These are phyloP conservation scores for Escovopsis sp. DNA, from an alignment of 2,329 filamentous ascomycete species.

Conservation along the genomic window DNA sequence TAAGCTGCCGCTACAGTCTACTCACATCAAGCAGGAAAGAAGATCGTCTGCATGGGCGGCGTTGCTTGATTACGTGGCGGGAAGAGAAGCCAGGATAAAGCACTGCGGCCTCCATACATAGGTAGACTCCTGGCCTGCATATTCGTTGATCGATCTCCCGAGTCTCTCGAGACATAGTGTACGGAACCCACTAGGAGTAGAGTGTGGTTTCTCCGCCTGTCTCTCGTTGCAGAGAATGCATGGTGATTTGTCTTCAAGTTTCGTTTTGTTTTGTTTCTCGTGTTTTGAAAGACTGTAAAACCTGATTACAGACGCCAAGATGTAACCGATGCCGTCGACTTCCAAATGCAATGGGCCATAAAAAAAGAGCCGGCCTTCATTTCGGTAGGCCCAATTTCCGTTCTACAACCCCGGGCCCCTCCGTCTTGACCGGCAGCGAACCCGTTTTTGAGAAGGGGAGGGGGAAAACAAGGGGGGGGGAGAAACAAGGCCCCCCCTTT, in stretches of 20 bases:
- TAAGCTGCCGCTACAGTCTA: too few species aligned
- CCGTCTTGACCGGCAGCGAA: constrained; percentile 7
- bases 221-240: constrained; percentile 21
- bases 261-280: constrained; percentile 21
- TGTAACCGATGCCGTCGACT: constrained; percentile 49
- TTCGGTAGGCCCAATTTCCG: constrained; percentile 28
- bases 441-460: too few species aligned
- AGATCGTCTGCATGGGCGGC: background rate
- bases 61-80: too few species aligned
- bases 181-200: too few species aligned
- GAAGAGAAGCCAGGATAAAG: background rate
- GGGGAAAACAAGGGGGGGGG: too few species aligned
- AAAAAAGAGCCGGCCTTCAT: constrained; percentile 43
- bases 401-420: constrained; percentile 34
- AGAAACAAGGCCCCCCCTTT: too few species aligned
- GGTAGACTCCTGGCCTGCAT: too few species aligned
- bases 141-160: too few species aligned
- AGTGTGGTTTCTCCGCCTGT: too few species aligned
- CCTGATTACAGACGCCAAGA: constrained; percentile 53
- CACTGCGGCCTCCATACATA: too few species aligned
- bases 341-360: constrained; percentile 52
- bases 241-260: constrained; percentile 28
- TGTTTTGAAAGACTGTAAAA: constrained; percentile 32
- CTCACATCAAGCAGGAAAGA: background rate
- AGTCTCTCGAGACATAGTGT: too few species aligned